A percentile compares a stretch with the other conserved stretches of the same genome.
phyloP scores from a whole-genome alignment of 805 yeast genomes.

The Spathaspora boniae region DNA sequence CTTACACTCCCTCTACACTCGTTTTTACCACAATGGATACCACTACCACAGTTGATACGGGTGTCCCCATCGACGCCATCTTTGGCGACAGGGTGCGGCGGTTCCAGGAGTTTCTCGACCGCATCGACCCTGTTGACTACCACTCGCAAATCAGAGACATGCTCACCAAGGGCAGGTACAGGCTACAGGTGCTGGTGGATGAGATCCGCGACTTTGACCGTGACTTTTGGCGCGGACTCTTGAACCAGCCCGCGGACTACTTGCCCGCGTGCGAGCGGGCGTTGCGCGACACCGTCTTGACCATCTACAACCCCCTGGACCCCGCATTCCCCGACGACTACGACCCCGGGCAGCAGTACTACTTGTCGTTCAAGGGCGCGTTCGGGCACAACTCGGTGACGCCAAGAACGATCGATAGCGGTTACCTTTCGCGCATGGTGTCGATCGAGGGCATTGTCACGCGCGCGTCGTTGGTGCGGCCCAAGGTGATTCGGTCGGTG shows the following conservation, averaged over 20 bases:
- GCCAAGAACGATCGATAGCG: conserved; percentile 82
- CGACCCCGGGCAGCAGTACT: conserved; percentile 61
- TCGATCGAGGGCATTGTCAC: conserved; percentile 95
- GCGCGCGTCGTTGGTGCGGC: conserved; percentile 87
- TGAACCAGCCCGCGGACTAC: conserved; percentile 75
- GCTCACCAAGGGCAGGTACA: conserved; percentile 60
- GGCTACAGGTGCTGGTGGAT: conserved; percentile 77
- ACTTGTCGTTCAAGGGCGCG: conserved; percentile 82
- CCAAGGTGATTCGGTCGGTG: conserved; percentile 85
- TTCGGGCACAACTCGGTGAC: conserved; percentile 85
- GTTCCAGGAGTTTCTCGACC: conserved; percentile 82
- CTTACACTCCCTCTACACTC: too few relatives aligned
- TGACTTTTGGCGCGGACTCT: conserved; percentile 71
- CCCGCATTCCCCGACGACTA: conserved; percentile 46
- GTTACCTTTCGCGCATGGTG: conserved; percentile 73
- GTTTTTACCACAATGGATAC: conserved; percentile 12
- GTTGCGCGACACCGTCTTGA: conserved; percentile 70
- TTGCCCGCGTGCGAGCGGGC: conserved; percentile 90
- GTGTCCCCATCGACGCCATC: conserved; percentile 43
- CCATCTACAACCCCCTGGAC: conserved; percentile 63
- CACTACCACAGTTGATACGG: too few relatives aligned
- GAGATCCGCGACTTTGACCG: conserved; percentile 83
- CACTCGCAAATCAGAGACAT: conserved; percentile 67
- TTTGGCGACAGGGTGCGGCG: conserved; percentile 82
- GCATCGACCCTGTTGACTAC: conserved; percentile 55